Percentiles rank a stretch among this genome's conserved stretches.
Evolutionary conservation across 2,329 filamentous ascomycete genomes (phyloP).

Genomic region (Trichophyton simii): DNA sequence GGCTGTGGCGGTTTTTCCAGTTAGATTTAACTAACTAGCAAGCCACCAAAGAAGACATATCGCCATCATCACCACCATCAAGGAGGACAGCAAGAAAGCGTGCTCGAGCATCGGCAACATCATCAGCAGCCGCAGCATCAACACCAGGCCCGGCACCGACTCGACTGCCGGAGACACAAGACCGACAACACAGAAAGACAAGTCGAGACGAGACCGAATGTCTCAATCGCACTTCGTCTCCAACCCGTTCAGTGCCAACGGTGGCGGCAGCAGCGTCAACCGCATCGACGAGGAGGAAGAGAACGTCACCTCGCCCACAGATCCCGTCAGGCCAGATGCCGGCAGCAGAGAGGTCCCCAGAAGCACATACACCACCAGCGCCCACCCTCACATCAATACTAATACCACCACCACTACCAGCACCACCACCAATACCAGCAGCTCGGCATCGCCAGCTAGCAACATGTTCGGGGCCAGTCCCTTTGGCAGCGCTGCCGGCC

Average conservation of each 20-base stretch:
- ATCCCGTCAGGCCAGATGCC: constrained; percentile 28
- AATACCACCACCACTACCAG: background rate
- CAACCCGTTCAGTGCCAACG: constrained; percentile 7
- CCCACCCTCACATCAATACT: no score
- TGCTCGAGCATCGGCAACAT: background rate
- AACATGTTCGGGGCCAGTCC: background rate
- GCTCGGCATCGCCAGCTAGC: background rate
- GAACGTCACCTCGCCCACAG: constrained; percentile 62
- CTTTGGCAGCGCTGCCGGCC: constrained; percentile 8
- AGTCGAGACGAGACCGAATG: constrained; percentile 7
- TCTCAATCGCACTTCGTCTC: constrained; percentile 5
- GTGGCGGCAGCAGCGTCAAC: constrained; percentile 27
- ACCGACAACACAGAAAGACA: background rate
- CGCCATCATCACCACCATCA: background rate
- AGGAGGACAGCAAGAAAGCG: no score
- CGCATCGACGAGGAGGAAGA: constrained; percentile 74
- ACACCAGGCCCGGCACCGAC: background rate
- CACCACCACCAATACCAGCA: background rate
- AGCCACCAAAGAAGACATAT: no score
- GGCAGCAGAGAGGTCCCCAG: background rate
- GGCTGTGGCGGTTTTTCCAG: no score
- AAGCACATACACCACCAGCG: background rate
- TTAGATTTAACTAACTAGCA: no score
- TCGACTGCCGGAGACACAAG: background rate
- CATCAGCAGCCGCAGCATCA: background rate